Evolutionary conservation across 2,329 filamentous ascomycete genomes (phyloP).

Genomic region (Hypocrella siamensis): DNA sequence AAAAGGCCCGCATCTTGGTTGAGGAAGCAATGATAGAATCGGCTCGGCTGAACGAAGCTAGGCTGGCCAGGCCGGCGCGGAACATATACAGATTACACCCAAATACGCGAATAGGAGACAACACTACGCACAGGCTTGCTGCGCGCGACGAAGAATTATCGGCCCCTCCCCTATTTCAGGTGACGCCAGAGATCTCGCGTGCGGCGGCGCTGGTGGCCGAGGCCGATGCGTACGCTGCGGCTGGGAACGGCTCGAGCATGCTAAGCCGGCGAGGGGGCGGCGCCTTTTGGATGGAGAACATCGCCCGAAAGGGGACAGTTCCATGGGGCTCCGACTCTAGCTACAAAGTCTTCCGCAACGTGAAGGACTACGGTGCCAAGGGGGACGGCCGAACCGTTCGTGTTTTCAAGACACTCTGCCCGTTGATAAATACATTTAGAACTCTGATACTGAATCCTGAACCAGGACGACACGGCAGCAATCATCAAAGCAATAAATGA

Average conservation of each 20-base stretch:
- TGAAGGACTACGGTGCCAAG: slow-evolving; percentile 21
- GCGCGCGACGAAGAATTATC: too few species aligned
- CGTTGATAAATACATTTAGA: too few species aligned
- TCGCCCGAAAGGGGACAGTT: neutral
- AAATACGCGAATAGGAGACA: neutral
- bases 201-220: too few species aligned
- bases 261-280: neutral
- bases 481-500: slow-evolving; percentile 29
- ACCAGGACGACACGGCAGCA: slow-evolving; percentile 35
- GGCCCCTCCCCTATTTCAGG: too few species aligned
- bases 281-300: neutral
- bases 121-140: too few species aligned
- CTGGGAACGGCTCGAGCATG: neutral
- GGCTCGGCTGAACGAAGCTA: neutral
- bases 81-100: neutral
- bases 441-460: too few species aligned
- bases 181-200: too few species aligned
- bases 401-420: too few species aligned
- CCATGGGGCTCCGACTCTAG: neutral
- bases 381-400: too few species aligned
- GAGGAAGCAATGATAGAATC: neutral
- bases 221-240: neutral
- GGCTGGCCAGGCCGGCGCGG: neutral
- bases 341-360: slow-evolving; percentile 14
- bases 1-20: neutral